Conservation (phyloP, 225 moss, liverwort and hornwort species). For the Takakia lepidozioides region DNA sequence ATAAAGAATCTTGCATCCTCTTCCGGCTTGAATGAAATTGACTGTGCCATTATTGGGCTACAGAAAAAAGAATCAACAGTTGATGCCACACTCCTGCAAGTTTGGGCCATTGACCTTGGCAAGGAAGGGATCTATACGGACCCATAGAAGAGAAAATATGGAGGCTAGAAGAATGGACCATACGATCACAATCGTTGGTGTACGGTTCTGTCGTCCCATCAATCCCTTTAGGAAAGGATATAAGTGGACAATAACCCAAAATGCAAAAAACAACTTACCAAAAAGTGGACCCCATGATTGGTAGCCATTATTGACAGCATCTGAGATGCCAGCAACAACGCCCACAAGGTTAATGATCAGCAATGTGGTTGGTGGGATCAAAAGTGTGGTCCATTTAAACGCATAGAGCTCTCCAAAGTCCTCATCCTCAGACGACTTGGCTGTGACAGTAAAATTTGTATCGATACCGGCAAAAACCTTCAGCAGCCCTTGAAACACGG, state of each 20-base stretch:
- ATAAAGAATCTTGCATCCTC: no score
- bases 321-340: conserved; percentile 89
- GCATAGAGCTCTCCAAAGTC: conserved; percentile 74
- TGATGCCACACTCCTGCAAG: conserved; percentile 66
- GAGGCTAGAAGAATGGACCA: conserved; percentile 96
- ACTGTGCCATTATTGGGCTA: neutral
- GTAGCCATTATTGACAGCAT: conserved; percentile 91
- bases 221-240: conserved; percentile 97
- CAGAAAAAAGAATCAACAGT: conserved; percentile 38
- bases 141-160: conserved; percentile 94
- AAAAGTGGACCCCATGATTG: conserved; percentile 89
- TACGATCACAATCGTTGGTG: conserved; percentile 86
- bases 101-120: conserved; percentile 51
- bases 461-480: conserved; percentile 94
- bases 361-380: conserved; percentile 80
- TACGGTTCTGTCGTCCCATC: conserved; percentile 92
- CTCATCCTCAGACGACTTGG: conserved; percentile 76
- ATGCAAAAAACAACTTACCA: conserved; percentile 95
- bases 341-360: conserved; percentile 82
- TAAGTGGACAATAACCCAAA: conserved; percentile 98
- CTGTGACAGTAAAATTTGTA: conserved; percentile 91
- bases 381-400: conserved; percentile 81
- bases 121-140: conserved; percentile 78
- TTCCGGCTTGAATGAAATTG: no score
- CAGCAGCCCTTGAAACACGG: conserved; percentile 84